Conservation (phyloP, 148 eudicot genomes). For the Nepenthes mirabilis region DNA sequence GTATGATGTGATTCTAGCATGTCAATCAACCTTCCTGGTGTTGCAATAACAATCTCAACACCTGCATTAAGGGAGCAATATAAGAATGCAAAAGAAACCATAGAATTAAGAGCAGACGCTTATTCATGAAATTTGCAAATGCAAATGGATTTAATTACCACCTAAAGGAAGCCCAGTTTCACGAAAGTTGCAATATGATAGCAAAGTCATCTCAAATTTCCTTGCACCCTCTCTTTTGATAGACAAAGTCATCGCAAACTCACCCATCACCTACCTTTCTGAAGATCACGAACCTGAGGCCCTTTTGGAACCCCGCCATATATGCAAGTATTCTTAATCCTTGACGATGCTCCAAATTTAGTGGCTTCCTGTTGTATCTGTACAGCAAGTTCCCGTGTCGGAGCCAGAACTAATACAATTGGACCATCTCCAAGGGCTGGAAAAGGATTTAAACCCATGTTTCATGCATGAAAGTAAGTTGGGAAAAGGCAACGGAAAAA, state of each 20-base stretch:
- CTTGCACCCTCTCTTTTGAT: conserved; percentile 29
- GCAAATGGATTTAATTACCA: conserved; percentile 20
- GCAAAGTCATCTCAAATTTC: conserved; percentile 83
- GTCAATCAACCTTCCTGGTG: conserved; percentile 96
- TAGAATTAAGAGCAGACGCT: conserved; percentile 7
- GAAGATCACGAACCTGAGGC: conserved; percentile 99
- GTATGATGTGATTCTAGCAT: conserved; percentile 94
- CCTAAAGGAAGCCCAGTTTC: conserved; percentile 33
- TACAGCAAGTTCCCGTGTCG: conserved; percentile 97
- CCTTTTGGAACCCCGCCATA: conserved; percentile 99
- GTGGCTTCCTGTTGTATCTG: conserved; percentile 98
- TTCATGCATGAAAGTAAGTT: not conserved
- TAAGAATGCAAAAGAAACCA: conserved; percentile 7
- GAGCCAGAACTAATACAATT: conserved; percentile 89
- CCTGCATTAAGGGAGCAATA: conserved; percentile 30
- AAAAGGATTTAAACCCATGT: not conserved
- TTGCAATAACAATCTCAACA: conserved; percentile 91
- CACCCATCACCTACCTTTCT: conserved; percentile 99
- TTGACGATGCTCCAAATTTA: conserved; percentile 96
- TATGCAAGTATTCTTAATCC: conserved; percentile 94
- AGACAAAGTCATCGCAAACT: conserved; percentile 75
- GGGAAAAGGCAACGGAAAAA: not conserved
- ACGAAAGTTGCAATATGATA: conserved; percentile 58
- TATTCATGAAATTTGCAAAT: not conserved
- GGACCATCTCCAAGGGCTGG: conserved; percentile 92